These are phyloP conservation scores for Talaromyces sp. DNA, from an alignment of 2,329 filamentous ascomycete genomes.

Conservation along the genomic window DNA sequence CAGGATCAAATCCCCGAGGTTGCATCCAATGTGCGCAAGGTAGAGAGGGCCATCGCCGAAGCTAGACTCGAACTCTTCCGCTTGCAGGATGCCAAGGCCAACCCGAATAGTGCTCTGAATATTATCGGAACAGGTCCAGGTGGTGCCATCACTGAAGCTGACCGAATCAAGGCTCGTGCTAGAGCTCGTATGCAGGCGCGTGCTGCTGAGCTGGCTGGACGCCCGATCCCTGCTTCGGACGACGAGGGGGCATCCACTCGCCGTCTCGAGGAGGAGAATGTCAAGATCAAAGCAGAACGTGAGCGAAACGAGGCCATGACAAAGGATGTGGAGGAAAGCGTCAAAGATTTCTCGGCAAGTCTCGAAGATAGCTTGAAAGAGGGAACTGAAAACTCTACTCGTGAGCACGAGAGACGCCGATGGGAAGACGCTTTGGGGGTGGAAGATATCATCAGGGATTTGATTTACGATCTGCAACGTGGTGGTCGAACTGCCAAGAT, in stretches of 20 bases:
- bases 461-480: constrained; percentile 93
- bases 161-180: constrained; percentile 88
- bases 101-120: constrained; percentile 72
- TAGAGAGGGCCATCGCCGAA: constrained; percentile 89
- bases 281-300: constrained; percentile 74
- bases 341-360: constrained; percentile 77
- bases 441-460: constrained; percentile 93
- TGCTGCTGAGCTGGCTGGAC: constrained; percentile 85
- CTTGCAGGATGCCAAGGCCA: constrained; percentile 84
- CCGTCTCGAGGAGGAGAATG: constrained; percentile 82
- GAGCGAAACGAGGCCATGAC: constrained; percentile 97
- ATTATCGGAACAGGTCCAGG: constrained; percentile 93
- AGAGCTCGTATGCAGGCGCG: constrained; percentile 99
- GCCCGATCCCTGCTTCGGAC: constrained; percentile 64
- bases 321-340: constrained; percentile 91
- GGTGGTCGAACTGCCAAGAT: constrained; percentile 73
- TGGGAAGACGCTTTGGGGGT: constrained; percentile 97
- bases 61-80: constrained; percentile 89
- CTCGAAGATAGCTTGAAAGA: constrained; percentile 87
- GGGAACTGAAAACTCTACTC: constrained; percentile 66
- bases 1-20: constrained; percentile 88
- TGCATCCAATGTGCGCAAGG: constrained; percentile 84
- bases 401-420: constrained; percentile 83
- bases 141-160: constrained; percentile 83
- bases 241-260: constrained; percentile 77